These are phyloP conservation scores for Globisporangium orthogonon DNA, from an alignment of 352 stramenopile genomes.

Conservation along the genomic window DNA sequence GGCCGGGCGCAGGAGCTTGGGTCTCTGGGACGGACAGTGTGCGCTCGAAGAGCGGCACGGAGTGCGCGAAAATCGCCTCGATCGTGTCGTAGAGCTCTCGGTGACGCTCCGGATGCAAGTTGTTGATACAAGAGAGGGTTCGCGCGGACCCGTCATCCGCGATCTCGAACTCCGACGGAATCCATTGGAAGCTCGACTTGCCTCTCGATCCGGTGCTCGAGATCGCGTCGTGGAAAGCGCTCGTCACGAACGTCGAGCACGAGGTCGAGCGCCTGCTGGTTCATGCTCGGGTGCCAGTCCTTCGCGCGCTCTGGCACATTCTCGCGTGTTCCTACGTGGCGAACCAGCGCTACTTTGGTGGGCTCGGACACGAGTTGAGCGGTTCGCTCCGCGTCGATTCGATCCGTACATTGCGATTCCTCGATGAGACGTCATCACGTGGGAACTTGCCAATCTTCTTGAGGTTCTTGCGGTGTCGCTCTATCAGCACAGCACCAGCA, in stretches of 20 bases:
- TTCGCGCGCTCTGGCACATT: constrained; percentile 31
- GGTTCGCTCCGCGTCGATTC: too few relatives aligned
- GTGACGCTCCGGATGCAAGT: constrained; percentile 28
- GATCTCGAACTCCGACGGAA: constrained; percentile 29
- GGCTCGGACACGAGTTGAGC: constrained; percentile 12
- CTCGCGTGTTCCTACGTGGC: constrained; percentile 22
- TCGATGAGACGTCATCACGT: too few relatives aligned
- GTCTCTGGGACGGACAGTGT: constrained; percentile 6
- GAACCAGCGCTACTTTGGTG: constrained; percentile 21
- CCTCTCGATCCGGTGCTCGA: neutral
- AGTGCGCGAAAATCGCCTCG: constrained; percentile 20
- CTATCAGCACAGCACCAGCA: too few relatives aligned
- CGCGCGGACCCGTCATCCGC: constrained; percentile 10
- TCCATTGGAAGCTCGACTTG: constrained; percentile 27
- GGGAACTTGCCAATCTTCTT: too few relatives aligned
- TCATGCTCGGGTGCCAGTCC: constrained; percentile 49
- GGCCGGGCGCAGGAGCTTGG: neutral
- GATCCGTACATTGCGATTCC: too few relatives aligned
- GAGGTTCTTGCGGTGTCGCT: too few relatives aligned
- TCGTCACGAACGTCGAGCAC: constrained; percentile 25
- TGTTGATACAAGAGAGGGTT: constrained; percentile 49
- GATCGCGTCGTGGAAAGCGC: constrained; percentile 6
- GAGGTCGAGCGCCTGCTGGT: constrained; percentile 44
- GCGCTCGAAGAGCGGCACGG: constrained; percentile 35
- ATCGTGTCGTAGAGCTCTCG: constrained; percentile 24